phyloP scores from a whole-genome alignment of 2,329 filamentous ascomycete genomes.

The Stagonosporopsis tanaceti region DNA sequence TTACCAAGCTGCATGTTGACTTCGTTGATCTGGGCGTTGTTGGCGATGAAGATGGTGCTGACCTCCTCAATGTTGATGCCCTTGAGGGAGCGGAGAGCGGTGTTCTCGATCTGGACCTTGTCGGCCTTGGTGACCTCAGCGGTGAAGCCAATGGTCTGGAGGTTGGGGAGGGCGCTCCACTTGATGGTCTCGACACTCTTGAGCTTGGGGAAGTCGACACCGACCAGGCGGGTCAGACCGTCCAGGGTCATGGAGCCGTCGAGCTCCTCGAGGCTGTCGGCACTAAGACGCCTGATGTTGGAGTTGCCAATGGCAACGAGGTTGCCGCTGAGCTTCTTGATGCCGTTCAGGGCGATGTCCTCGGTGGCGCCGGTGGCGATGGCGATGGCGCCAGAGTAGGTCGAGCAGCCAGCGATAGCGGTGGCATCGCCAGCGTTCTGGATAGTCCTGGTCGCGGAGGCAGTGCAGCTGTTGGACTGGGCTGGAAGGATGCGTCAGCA shows the following conservation, averaged over 20 bases:
- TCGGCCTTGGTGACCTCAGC: slow-evolving; percentile 71
- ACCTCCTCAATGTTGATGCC: slow-evolving; percentile 83
- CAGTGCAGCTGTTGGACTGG: slow-evolving; percentile 47
- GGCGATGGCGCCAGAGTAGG: slow-evolving; percentile 72
- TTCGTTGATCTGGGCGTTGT: slow-evolving; percentile 81
- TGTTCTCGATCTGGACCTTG: slow-evolving; percentile 82
- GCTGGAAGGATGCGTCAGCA: slow-evolving; percentile 36
- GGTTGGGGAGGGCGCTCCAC: slow-evolving; percentile 74
- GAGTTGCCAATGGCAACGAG: slow-evolving; percentile 63
- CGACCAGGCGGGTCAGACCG: slow-evolving; percentile 72
- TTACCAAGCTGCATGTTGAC: slow-evolving; percentile 82
- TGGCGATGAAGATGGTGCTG: slow-evolving; percentile 76
- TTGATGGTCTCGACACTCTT: slow-evolving; percentile 70
- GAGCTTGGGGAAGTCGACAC: slow-evolving; percentile 72
- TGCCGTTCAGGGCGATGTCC: slow-evolving; percentile 69
- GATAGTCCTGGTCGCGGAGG: slow-evolving; percentile 63
- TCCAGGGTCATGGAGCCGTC: slow-evolving; percentile 73
- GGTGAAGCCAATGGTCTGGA: slow-evolving; percentile 68
- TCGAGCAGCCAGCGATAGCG: slow-evolving; percentile 69
- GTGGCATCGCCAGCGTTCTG: slow-evolving; percentile 67
- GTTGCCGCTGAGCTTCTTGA: slow-evolving; percentile 66
- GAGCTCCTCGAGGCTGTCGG: slow-evolving; percentile 69
- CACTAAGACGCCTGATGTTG: slow-evolving; percentile 70
- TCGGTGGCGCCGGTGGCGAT: slow-evolving; percentile 66
- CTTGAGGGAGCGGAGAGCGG: slow-evolving; percentile 77